Evolutionary conservation across 176 grass and related monocot species (phyloP).

Genomic region (Aegilops longissima): DNA sequence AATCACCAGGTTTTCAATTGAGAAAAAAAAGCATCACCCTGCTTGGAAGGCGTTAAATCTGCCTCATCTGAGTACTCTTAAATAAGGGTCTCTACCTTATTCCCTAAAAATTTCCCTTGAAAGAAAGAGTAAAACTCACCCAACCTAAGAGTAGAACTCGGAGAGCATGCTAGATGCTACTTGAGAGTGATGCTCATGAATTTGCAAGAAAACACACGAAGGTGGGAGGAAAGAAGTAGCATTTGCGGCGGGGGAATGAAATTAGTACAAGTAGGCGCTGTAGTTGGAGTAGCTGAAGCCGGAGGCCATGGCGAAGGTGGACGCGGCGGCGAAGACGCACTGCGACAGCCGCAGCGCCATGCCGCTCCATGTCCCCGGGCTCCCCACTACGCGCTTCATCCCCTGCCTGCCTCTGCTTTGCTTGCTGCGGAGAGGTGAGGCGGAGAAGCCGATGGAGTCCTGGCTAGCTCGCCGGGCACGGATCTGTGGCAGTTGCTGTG

Average conservation of each 20-base stretch:
- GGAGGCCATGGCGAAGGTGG: conserved; percentile 46
- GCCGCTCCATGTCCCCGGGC: conserved; percentile 72
- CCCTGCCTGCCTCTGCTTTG: neutral
- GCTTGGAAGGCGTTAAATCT: neutral
- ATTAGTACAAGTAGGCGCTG: conserved; percentile 57
- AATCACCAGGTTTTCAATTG: neutral
- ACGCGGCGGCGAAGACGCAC: conserved; percentile 56
- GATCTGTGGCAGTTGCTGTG: too few relatives aligned
- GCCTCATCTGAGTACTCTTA: too few relatives aligned
- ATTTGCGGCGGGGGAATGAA: neutral
- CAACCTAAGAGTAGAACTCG: neutral
- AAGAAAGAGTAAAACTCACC: neutral
- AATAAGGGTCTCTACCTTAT: neutral
- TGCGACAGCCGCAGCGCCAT: conserved; percentile 54
- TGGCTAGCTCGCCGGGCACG: too few relatives aligned
- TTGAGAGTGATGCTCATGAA: neutral
- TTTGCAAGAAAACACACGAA: neutral
- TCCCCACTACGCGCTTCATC: conserved; percentile 37
- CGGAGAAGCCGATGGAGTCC: neutral
- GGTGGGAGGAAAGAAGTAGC: neutral
- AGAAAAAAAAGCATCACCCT: neutral
- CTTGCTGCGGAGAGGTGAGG: neutral
- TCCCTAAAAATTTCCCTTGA: neutral
- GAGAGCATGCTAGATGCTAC: too few relatives aligned
- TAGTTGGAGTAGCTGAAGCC: conserved; percentile 59